These are phyloP conservation scores for Microsporum canis DNA, from an alignment of 2,329 filamentous ascomycete species.

Conservation along the genomic window DNA sequence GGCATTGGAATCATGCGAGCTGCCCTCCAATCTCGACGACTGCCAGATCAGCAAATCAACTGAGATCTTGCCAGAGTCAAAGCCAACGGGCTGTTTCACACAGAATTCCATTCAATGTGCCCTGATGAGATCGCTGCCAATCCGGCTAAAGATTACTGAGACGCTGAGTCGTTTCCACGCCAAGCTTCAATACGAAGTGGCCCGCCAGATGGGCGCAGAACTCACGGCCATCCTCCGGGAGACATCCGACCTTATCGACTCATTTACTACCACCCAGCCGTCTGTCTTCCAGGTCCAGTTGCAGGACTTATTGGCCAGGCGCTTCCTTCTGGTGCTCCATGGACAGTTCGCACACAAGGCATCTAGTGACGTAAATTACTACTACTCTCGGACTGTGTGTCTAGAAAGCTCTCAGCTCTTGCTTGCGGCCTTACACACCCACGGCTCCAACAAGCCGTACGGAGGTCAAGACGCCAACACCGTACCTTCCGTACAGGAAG, in stretches of 20 bases:
- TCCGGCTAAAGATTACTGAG: slow-evolving; percentile 15
- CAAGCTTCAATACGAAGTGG: slow-evolving; percentile 20
- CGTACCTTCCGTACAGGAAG: too few species aligned
- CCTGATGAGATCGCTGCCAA: slow-evolving; percentile 13
- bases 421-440: too few species aligned
- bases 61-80: slow-evolving; percentile 3
- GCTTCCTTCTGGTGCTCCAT: slow-evolving; percentile 13
- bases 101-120: slow-evolving; percentile 15
- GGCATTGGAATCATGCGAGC: neutral
- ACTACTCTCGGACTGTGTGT: neutral
- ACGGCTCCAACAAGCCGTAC: too few species aligned
- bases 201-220: neutral
- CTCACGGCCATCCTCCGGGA: neutral
- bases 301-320: slow-evolving; percentile 9
- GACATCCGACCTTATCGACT: neutral
- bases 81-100: slow-evolving; percentile 11
- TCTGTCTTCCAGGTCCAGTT: slow-evolving; percentile 8
- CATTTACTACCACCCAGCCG: neutral
- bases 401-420: neutral
- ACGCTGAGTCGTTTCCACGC: slow-evolving; percentile 25
- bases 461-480: too few species aligned
- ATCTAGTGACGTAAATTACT: neutral
- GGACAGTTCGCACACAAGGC: neutral
- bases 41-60: neutral
- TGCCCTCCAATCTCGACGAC: neutral